Percentiles rank a stretch among this genome's conserved stretches.
Conservation (phyloP, 1,139 yeast species). For the Candida tunisiensis region DNA sequence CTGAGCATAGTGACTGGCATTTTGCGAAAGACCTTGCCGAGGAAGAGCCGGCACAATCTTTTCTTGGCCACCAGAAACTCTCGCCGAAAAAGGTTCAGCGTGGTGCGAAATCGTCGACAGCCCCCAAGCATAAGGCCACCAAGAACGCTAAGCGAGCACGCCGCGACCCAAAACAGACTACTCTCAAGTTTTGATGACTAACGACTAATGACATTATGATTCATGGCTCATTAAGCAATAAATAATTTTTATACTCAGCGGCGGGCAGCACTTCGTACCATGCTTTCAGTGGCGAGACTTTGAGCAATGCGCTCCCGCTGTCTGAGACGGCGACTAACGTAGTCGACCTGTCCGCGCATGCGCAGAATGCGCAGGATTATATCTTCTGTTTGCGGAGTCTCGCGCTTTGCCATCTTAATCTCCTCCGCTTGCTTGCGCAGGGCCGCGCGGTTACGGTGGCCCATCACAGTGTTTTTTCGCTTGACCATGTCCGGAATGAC, state of each 20-base stretch:
- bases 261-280: conserved; percentile 8
- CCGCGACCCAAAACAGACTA: not conserved
- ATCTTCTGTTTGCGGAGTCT: conserved; percentile 50
- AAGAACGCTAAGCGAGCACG: not conserved
- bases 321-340: conserved; percentile 37
- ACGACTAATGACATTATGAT: not conserved
- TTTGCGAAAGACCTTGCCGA: conserved; percentile 27
- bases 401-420: conserved; percentile 32
- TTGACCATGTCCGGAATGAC: conserved; percentile 40
- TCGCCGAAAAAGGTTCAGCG: not conserved
- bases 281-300: conserved; percentile 44
- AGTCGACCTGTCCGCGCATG: conserved; percentile 27
- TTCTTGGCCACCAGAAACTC: conserved; percentile 2
- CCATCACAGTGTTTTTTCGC: conserved; percentile 50
- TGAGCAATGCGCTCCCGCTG: conserved; percentile 48
- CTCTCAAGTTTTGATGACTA: not conserved
- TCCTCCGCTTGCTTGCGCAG: conserved; percentile 38
- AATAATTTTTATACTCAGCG: conserved; percentile 2
- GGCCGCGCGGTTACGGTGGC: conserved; percentile 51
- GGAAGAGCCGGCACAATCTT: conserved; percentile 9
- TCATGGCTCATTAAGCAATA: not conserved
- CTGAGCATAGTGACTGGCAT: conserved; percentile 25
- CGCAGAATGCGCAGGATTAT: conserved; percentile 42
- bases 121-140: not conserved
- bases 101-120: not conserved